Evolutionary conservation across 2,329 filamentous ascomycete genomes (phyloP).

Genomic region (Beauveria asiatica): DNA sequence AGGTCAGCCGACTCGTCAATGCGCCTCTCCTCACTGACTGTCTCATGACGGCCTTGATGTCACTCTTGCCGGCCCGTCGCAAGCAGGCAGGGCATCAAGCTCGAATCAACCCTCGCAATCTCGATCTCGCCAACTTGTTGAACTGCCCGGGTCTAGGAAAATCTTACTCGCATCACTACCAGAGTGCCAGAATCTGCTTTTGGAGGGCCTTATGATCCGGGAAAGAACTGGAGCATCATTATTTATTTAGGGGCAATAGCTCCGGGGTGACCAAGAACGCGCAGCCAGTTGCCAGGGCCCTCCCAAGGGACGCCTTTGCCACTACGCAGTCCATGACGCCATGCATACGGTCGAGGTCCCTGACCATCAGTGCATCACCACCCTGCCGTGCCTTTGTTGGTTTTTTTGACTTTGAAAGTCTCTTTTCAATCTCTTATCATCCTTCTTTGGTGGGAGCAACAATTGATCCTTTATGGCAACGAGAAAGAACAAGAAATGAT

Average conservation of each 20-base stretch:
- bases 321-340: constrained; percentile 4
- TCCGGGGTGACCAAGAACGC: not conserved
- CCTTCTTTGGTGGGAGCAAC: too few species aligned
- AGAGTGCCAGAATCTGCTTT: not conserved
- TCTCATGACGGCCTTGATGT: not conserved
- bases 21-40: not conserved
- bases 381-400: not conserved
- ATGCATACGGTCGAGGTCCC: not conserved
- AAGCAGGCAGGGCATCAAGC: not conserved
- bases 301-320: not conserved
- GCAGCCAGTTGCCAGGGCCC: not conserved
- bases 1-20: not conserved
- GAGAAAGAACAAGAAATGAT: too few species aligned
- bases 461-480: too few species aligned
- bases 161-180: not conserved
- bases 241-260: not conserved
- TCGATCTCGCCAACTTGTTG: not conserved
- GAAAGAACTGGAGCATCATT: not conserved
- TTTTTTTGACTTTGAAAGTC: not conserved
- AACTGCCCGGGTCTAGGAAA: too few species aligned
- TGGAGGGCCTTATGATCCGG: not conserved
- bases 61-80: not conserved
- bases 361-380: not conserved
- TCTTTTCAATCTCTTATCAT: not conserved
- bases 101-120: not conserved